phyloP scores from a whole-genome alignment of 352 stramenopile genomes.

The Globisporangium megalacanthum region DNA sequence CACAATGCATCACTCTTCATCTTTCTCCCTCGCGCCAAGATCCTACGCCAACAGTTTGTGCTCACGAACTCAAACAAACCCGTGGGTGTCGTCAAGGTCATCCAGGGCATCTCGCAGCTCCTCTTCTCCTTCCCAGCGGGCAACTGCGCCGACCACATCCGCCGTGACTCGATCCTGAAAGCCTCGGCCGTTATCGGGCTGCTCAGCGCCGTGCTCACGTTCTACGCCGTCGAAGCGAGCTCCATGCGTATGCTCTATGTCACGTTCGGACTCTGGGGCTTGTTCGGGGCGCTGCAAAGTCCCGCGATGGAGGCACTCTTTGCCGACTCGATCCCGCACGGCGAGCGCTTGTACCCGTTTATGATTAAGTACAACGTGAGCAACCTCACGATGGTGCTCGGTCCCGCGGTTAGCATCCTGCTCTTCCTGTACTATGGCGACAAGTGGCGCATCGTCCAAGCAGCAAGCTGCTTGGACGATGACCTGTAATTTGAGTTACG shows the following conservation, averaged over 20 bases:
- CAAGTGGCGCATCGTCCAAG: slow-evolving; percentile 62
- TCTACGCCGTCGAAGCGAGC: slow-evolving; percentile 34
- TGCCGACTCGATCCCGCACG: slow-evolving; percentile 70
- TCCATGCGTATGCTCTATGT: slow-evolving; percentile 48
- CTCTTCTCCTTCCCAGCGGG: slow-evolving; percentile 47
- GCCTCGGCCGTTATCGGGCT: slow-evolving; percentile 33
- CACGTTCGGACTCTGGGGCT: slow-evolving; percentile 70
- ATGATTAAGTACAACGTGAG: slow-evolving; percentile 64
- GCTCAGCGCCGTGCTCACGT: slow-evolving; percentile 29
- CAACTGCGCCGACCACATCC: slow-evolving; percentile 41
- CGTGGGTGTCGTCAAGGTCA: slow-evolving; percentile 33
- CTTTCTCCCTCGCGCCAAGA: no score
- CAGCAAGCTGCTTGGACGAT: no score
- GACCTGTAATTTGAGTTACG: no score
- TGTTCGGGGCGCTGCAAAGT: slow-evolving; percentile 68
- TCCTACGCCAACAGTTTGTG: no score
- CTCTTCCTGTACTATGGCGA: slow-evolving; percentile 74
- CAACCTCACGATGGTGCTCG: slow-evolving; percentile 42
- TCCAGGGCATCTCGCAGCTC: slow-evolving; percentile 52
- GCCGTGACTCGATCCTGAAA: slow-evolving; percentile 46
- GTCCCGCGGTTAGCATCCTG: slow-evolving; percentile 46
- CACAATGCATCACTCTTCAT: no score
- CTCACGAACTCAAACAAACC: slow-evolving; percentile 45
- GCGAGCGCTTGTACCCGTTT: slow-evolving; percentile 68
- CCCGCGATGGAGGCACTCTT: slow-evolving; percentile 79